phyloP scores from a whole-genome alignment of 129 eudicot species.

The Rutidosis leptorrhynchoides region DNA sequence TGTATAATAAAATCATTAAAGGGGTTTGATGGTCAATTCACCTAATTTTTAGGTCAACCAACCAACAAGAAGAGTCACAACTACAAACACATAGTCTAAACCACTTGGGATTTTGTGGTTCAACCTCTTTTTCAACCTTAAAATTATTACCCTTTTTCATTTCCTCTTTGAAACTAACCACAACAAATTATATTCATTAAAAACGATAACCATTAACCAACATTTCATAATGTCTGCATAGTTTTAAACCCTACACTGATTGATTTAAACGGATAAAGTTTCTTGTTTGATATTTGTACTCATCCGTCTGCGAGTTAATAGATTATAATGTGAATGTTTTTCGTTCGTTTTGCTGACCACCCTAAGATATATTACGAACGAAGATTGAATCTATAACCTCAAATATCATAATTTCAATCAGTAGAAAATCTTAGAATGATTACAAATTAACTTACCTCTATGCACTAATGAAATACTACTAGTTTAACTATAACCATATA shows the following conservation, averaged over 20 bases:
- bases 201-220: not conserved
- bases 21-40: constrained; percentile 30
- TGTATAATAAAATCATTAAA: not conserved
- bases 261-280: too few species aligned
- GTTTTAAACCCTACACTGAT: too few species aligned
- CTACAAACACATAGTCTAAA: constrained; percentile 27
- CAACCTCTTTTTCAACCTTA: constrained; percentile 30
- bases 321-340: too few species aligned
- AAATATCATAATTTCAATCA: too few species aligned
- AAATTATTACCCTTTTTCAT: constrained; percentile 19
- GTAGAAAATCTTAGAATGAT: too few species aligned
- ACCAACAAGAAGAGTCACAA: constrained; percentile 36
- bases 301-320: too few species aligned
- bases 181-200: not conserved
- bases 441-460: not conserved
- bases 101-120: constrained; percentile 26
- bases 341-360: too few species aligned
- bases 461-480: too few species aligned
- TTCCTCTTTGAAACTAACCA: constrained; percentile 18
- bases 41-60: constrained; percentile 55
- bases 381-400: too few species aligned
- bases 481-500: too few species aligned
- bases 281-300: too few species aligned
- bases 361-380: too few species aligned
- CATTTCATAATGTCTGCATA: not conserved